Percentiles rank a stretch among this genome's conserved stretches.
These are phyloP conservation scores for Paecilomyces sp. DNA, from an alignment of 2,329 filamentous ascomycete species.

Conservation along the genomic window DNA sequence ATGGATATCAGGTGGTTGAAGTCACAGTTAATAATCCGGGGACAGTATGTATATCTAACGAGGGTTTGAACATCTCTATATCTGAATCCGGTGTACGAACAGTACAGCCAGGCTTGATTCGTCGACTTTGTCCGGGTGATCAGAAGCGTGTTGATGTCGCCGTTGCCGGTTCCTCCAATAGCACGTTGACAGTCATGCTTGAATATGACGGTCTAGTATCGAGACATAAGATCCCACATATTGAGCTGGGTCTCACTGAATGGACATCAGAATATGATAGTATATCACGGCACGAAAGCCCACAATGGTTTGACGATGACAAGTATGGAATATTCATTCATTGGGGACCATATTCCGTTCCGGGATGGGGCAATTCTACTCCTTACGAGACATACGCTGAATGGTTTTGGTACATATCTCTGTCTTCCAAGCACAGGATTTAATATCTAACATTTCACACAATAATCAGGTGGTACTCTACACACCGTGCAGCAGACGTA, in stretches of 20 bases:
- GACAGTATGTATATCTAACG: constrained; percentile 25
- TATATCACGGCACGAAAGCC: constrained; percentile 32
- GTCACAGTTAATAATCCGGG: constrained; percentile 33
- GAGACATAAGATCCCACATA: background rate
- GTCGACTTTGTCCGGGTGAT: constrained; percentile 38
- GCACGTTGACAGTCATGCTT: constrained; percentile 15
- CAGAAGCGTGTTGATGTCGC: constrained; percentile 35
- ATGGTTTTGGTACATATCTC: constrained; percentile 18
- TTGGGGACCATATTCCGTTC: constrained; percentile 51
- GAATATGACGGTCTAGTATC: background rate
- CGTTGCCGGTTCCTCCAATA: constrained; percentile 22
- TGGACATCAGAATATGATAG: constrained; percentile 4
- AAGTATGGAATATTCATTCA: constrained; percentile 58
- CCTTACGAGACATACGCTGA: constrained; percentile 34
- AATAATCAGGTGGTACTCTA: constrained; percentile 43
- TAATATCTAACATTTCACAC: constrained; percentile 7
- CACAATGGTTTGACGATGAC: constrained; percentile 48
- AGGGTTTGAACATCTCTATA: constrained; percentile 24
- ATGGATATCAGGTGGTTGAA: constrained; percentile 36
- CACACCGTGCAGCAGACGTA: constrained; percentile 34
- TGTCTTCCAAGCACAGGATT: background rate
- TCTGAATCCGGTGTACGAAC: constrained; percentile 16
- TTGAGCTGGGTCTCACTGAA: constrained; percentile 2
- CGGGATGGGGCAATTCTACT: constrained; percentile 45
- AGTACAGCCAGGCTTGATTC: constrained; percentile 21